phyloP scores from a whole-genome alignment of 192 early-diverging fungal species.

The Kickxella alabastrina region DNA sequence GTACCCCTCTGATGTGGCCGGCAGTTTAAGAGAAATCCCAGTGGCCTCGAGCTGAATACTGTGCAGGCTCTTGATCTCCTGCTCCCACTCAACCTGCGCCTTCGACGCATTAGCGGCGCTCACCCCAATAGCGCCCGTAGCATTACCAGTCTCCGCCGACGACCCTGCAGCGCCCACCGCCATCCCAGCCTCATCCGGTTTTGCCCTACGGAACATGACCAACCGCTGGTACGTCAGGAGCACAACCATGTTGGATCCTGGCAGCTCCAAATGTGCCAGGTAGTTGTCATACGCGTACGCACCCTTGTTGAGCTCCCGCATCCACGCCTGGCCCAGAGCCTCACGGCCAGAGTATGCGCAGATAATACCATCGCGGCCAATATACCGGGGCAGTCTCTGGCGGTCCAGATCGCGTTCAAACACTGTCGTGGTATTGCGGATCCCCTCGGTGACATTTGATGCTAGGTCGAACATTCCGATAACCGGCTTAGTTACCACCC shows the following conservation, averaged over 20 bases:
- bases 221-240: conserved; percentile 78
- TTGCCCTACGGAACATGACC: conserved; percentile 60
- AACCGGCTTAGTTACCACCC: conserved; percentile 91
- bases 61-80: conserved; percentile 65
- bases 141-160: conserved; percentile 30
- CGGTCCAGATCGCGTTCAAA: conserved; percentile 80
- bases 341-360: conserved; percentile 68
- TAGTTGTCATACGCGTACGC: conserved; percentile 79
- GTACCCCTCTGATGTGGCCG: conserved; percentile 51
- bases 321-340: conserved; percentile 82
- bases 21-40: conserved; percentile 70
- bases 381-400: conserved; percentile 79
- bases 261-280: conserved; percentile 78
- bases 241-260: conserved; percentile 79
- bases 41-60: conserved; percentile 66
- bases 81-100: conserved; percentile 80
- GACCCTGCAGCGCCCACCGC: conserved; percentile 41
- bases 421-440: conserved; percentile 90
- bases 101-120: conserved; percentile 57
- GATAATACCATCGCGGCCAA: conserved; percentile 82
- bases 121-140: conserved; percentile 36
- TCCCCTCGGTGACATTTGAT: conserved; percentile 88
- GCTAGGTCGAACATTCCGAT: conserved; percentile 95
- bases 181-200: conserved; percentile 41
- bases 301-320: conserved; percentile 75